phyloP scores from a whole-genome alignment of 352 stramenopile genomes.

The Pythium myriotylum region DNA sequence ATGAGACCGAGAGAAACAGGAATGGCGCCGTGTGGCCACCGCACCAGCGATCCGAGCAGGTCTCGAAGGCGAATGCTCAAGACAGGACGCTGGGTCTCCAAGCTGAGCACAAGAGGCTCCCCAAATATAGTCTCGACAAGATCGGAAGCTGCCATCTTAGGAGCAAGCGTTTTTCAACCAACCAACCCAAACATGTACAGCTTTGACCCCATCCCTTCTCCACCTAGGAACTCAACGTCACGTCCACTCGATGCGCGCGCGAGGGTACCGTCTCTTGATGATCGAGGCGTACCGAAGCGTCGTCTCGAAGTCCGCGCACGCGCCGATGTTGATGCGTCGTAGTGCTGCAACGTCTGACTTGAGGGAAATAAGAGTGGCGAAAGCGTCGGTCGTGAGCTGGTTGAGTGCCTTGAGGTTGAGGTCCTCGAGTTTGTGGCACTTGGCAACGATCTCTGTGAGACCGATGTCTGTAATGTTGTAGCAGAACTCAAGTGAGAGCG shows the following conservation, averaged over 20 bases:
- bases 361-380: slow-evolving; percentile 48
- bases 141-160: no score
- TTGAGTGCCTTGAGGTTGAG: slow-evolving; percentile 90
- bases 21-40: slow-evolving; percentile 18
- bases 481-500: slow-evolving; percentile 89
- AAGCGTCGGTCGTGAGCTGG: slow-evolving; percentile 65
- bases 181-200: no score
- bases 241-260: slow-evolving; percentile 71
- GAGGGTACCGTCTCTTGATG: slow-evolving; percentile 65
- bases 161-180: no score
- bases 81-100: neutral
- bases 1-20: slow-evolving; percentile 40
- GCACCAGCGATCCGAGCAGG: neutral
- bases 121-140: slow-evolving; percentile 4
- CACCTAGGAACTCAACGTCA: slow-evolving; percentile 28
- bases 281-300: slow-evolving; percentile 58
- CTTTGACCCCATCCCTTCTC: no score
- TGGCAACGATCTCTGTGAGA: slow-evolving; percentile 46
- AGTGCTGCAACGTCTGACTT: slow-evolving; percentile 32
- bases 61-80: no score
- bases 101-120: neutral
- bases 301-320: slow-evolving; percentile 66
- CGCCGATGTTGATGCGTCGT: slow-evolving; percentile 66
- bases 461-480: slow-evolving; percentile 81
- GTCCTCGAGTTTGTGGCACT: slow-evolving; percentile 59